A percentile compares a stretch with the other conserved stretches of the same genome.
phyloP scores from a whole-genome alignment of 2,329 filamentous ascomycete genomes.

The Macrophomina pseudophaseolina region DNA sequence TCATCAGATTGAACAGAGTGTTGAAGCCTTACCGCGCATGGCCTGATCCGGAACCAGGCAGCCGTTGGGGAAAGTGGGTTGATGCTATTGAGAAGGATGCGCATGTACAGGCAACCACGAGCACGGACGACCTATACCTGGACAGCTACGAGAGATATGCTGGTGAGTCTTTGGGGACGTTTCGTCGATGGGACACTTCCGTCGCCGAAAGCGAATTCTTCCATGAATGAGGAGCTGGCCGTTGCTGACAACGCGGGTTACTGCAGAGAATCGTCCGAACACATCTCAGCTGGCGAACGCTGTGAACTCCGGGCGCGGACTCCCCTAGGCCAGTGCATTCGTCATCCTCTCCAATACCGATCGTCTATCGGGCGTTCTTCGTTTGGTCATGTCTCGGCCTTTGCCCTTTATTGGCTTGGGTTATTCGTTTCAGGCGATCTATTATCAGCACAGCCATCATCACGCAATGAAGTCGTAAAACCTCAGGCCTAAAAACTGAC shows the following conservation, averaged over 20 bases:
- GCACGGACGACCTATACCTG: slow-evolving; percentile 67
- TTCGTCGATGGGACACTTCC: too few relatives aligned
- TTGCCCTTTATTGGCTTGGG: not conserved
- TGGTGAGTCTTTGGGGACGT: slow-evolving; percentile 45
- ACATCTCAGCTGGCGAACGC: slow-evolving; percentile 64
- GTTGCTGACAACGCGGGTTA: not conserved
- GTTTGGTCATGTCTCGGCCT: slow-evolving; percentile 5
- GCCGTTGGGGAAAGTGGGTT: slow-evolving; percentile 72
- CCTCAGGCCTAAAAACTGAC: not conserved
- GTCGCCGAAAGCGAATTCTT: not conserved
- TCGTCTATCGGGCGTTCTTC: not conserved
- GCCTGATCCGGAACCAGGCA: slow-evolving; percentile 66
- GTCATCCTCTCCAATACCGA: not conserved
- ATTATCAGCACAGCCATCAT: not conserved
- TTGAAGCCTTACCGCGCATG: slow-evolving; percentile 69
- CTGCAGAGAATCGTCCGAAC: slow-evolving; percentile 62
- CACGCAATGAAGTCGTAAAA: not conserved
- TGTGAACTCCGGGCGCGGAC: slow-evolving; percentile 60
- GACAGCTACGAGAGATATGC: slow-evolving; percentile 70
- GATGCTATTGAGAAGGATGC: slow-evolving; percentile 69
- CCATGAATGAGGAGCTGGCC: not conserved
- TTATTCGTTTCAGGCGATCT: slow-evolving; percentile 1
- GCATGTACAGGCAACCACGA: slow-evolving; percentile 70
- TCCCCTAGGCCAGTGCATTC: slow-evolving; percentile 49
- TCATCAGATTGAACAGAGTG: slow-evolving; percentile 70